Percentiles rank a stretch among this genome's conserved stretches.
phyloP scores from a whole-genome alignment of 2,329 filamentous ascomycete species.

The Calonectria leucothoes region DNA sequence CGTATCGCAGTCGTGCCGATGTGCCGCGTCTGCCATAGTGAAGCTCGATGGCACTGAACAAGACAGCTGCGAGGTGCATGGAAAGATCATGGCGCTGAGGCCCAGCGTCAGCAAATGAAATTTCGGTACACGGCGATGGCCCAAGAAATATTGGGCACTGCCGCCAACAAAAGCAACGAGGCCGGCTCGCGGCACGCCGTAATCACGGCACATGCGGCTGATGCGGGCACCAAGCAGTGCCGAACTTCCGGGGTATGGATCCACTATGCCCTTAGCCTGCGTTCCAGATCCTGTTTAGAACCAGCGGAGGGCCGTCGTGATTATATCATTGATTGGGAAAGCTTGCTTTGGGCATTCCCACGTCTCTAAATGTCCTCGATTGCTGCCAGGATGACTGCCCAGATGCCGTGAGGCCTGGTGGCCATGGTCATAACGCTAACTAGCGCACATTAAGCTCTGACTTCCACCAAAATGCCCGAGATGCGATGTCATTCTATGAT shows the following conservation, averaged over 20 bases:
- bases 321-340: background rate
- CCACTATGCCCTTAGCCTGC: background rate
- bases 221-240: background rate
- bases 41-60: background rate
- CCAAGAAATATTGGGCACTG: background rate
- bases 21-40: background rate
- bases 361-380: background rate
- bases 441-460: background rate
- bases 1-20: background rate
- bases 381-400: background rate
- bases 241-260: background rate
- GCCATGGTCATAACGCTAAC: background rate
- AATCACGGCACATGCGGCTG: conserved; percentile 2
- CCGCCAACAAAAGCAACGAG: background rate
- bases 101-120: background rate
- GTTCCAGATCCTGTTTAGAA: background rate
- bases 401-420: background rate
- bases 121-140: background rate
- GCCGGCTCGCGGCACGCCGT: background rate
- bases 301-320: background rate
- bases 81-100: background rate
- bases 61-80: background rate
- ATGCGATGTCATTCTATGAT: background rate
- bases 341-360: background rate
- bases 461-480: background rate